Evolutionary conservation across 2,329 filamentous ascomycete genomes (phyloP).

Genomic region (Teratosphaeria pseudoeucalypti): DNA sequence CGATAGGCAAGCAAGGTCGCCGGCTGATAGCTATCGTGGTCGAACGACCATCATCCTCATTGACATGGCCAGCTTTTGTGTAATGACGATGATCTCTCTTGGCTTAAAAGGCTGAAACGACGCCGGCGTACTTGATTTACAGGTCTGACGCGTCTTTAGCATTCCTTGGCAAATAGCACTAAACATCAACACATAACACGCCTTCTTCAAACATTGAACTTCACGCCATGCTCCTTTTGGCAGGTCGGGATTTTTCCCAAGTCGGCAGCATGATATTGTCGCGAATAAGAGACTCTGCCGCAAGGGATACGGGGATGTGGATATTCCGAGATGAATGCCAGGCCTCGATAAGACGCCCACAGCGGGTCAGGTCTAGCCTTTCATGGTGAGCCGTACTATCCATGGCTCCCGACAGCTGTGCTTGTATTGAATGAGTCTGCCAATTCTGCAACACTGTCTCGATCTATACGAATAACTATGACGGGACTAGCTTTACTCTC

Average conservation of each 20-base stretch:
- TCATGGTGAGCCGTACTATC: not conserved
- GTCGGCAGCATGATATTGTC: not conserved
- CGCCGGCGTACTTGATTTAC: too few species aligned
- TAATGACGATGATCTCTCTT: too few species aligned
- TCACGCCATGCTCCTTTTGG: not conserved
- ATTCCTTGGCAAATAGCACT: too few species aligned
- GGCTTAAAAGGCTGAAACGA: too few species aligned
- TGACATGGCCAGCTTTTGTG: too few species aligned
- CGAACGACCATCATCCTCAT: too few species aligned
- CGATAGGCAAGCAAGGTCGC: not conserved
- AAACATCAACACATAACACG: too few species aligned
- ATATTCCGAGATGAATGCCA: not conserved
- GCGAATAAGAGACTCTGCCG: not conserved
- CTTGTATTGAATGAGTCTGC: not conserved
- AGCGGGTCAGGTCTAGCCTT: not conserved
- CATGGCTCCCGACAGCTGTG: not conserved
- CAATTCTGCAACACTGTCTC: not conserved
- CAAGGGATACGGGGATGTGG: not conserved
- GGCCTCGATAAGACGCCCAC: not conserved
- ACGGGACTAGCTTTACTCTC: not conserved
- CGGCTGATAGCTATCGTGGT: too few species aligned
- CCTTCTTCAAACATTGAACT: not conserved
- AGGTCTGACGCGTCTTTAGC: too few species aligned
- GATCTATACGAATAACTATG: not conserved
- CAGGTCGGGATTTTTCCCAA: conserved; percentile 37